Evolutionary conservation across 306 rosid species (phyloP).

Genomic region (Benincasa hispida): DNA sequence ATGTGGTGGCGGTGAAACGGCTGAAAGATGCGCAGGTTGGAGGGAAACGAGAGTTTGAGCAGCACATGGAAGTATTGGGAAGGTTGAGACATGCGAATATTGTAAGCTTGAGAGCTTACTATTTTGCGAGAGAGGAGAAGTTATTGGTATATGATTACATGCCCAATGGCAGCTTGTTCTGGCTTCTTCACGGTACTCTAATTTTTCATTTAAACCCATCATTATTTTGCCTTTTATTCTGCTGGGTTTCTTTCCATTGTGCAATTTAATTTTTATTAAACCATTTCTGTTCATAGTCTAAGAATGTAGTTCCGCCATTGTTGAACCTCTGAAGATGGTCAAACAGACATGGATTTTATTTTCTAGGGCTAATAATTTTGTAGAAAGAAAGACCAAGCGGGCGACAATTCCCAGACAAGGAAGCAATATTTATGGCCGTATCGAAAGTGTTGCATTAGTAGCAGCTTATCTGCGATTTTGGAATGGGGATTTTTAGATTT

Average conservation of each 20-base stretch:
- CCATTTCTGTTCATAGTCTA: background rate
- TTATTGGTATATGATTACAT: conserved; percentile 69
- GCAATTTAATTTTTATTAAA: background rate
- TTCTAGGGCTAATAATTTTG: background rate
- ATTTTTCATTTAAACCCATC: background rate
- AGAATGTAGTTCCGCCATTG: background rate
- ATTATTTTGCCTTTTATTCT: background rate
- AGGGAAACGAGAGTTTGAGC: conserved; percentile 70
- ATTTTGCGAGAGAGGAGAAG: conserved; percentile 70
- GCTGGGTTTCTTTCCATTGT: background rate
- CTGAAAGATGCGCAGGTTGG: conserved; percentile 52
- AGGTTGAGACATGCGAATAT: conserved; percentile 36
- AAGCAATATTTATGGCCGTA: background rate
- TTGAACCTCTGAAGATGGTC: background rate
- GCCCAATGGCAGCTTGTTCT: conserved; percentile 71
- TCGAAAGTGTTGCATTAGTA: background rate
- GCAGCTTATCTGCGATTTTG: background rate
- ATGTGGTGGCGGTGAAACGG: conserved; percentile 75
- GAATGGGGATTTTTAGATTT: background rate
- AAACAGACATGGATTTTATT: background rate
- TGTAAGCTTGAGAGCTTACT: conserved; percentile 59
- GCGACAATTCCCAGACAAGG: background rate
- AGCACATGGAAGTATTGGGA: conserved; percentile 62
- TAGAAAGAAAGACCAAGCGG: no score
- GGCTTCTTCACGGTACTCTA: conserved; percentile 76